These are phyloP conservation scores for Tolypocladium ovalisporum DNA, from an alignment of 2,329 filamentous ascomycete genomes.

Conservation along the genomic window DNA sequence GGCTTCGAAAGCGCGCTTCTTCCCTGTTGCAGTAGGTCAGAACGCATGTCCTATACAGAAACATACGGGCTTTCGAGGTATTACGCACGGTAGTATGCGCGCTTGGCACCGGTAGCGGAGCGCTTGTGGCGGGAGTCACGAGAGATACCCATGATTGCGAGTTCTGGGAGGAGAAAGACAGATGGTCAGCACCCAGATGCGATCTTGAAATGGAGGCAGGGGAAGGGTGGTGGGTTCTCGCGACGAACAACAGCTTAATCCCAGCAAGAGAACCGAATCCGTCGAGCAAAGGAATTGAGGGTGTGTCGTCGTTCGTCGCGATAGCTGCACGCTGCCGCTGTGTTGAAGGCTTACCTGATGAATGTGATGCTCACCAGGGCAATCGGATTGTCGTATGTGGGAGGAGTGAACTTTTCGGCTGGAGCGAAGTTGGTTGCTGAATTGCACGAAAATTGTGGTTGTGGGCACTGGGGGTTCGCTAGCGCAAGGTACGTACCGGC, in stretches of 20 bases:
- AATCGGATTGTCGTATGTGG: conserved; percentile 33
- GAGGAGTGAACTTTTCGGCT: conserved; percentile 25
- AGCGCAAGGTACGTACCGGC: conserved; percentile 21
- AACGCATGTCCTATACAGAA: conserved; percentile 46
- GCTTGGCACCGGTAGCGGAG: conserved; percentile 97
- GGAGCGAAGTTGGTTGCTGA: conserved; percentile 18
- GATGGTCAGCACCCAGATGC: conserved; percentile 7
- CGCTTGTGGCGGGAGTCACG: conserved; percentile 99
- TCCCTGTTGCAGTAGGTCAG: conserved; percentile 64
- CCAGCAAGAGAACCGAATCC: conserved; percentile 6
- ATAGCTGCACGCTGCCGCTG: neutral
- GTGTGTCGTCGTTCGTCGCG: neutral
- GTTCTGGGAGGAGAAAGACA: conserved; percentile 35
- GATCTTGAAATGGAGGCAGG: neutral
- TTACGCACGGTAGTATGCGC: conserved; percentile 76
- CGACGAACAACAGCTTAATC: neutral
- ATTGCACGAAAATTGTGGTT: conserved; percentile 27
- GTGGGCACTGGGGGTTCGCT: conserved; percentile 24
- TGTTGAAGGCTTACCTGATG: conserved; percentile 33
- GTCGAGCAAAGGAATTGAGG: conserved; percentile 8
- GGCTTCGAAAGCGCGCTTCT: conserved; percentile 99
- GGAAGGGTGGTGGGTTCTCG: neutral
- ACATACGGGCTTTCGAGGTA: conserved; percentile 57
- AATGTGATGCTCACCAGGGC: conserved; percentile 34
- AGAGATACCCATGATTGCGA: conserved; percentile 97